Percentiles rank a stretch among this genome's conserved stretches.
Evolutionary conservation across 805 yeast genomes (phyloP).

Genomic region (Barnettozyma vustinii): DNA sequence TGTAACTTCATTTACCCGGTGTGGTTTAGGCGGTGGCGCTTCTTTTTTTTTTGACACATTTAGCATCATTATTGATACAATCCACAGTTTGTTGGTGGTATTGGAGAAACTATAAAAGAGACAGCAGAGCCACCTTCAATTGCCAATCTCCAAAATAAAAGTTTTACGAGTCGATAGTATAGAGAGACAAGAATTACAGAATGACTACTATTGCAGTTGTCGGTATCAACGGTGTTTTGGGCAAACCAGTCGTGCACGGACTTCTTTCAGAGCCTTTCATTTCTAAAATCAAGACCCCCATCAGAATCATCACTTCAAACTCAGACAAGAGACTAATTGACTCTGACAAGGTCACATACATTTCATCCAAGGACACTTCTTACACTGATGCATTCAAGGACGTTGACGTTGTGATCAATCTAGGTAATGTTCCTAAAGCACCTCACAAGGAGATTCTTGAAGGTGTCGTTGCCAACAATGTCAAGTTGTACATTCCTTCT

Average conservation of each 20-base stretch:
- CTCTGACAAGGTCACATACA: conserved; percentile 17
- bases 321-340: conserved; percentile 14
- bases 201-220: conserved; percentile 34
- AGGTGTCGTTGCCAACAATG: conserved; percentile 36
- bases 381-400: conserved; percentile 38
- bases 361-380: conserved; percentile 12
- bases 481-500: conserved; percentile 51
- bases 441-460: conserved; percentile 34
- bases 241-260: conserved; percentile 41
- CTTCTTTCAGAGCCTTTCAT: conserved; percentile 29
- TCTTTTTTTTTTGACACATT: too few relatives aligned
- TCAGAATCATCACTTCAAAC: conserved; percentile 39
- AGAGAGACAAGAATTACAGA: too few relatives aligned
- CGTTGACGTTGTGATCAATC: conserved; percentile 46
- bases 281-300: conserved; percentile 33
- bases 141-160: too few relatives aligned
- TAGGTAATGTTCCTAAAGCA: conserved; percentile 28
- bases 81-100: too few relatives aligned
- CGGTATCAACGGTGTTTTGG: conserved; percentile 50
- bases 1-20: too few relatives aligned
- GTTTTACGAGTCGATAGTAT: too few relatives aligned
- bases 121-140: too few relatives aligned
- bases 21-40: too few relatives aligned
- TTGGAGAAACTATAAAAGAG: too few relatives aligned
- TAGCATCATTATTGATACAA: too few relatives aligned